These are phyloP conservation scores for Prunella vulgaris DNA, from an alignment of 257 asterid species.

Conservation along the genomic window DNA sequence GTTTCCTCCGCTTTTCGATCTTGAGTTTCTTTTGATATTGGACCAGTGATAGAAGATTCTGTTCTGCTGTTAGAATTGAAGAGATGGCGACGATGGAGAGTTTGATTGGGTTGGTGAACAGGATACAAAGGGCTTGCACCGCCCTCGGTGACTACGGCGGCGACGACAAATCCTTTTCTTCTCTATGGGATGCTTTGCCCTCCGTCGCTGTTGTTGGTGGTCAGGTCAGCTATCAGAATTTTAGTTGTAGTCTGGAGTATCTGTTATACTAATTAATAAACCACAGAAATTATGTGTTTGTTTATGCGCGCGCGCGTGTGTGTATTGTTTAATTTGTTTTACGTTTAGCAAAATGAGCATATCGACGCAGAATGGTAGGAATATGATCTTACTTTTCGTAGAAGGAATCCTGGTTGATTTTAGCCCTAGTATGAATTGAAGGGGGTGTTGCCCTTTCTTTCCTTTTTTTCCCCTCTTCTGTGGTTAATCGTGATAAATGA, in stretches of 20 bases:
- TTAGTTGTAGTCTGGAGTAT: not conserved
- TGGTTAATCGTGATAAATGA: not conserved
- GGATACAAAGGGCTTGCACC: constrained; percentile 91
- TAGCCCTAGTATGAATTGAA: constrained; percentile 12
- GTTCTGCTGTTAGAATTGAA: constrained; percentile 1
- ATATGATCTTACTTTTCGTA: not conserved
- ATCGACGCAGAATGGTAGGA: constrained; percentile 6
- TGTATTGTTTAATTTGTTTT: not conserved
- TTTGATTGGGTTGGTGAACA: constrained; percentile 83
- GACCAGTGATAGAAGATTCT: constrained; percentile 8
- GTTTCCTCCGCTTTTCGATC: constrained; percentile 4
- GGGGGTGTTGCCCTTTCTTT: not conserved
- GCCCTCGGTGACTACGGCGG: constrained; percentile 92
- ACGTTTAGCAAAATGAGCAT: constrained; percentile 13
- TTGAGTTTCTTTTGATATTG: constrained; percentile 9
- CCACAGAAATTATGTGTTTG: not conserved
- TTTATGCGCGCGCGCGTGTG: not conserved
- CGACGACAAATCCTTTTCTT: constrained; percentile 60
- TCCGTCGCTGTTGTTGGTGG: constrained; percentile 97
- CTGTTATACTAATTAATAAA: not conserved
- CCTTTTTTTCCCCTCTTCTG: not conserved
- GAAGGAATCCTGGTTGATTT: constrained; percentile 10
- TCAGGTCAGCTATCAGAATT: constrained; percentile 42
- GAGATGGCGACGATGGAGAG: constrained; percentile 80
- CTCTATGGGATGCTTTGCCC: constrained; percentile 93